A percentile compares a stretch with the other conserved stretches of the same genome.
Conservation (phyloP, 805 yeast species). For the Suhomyces xylopsoci region DNA sequence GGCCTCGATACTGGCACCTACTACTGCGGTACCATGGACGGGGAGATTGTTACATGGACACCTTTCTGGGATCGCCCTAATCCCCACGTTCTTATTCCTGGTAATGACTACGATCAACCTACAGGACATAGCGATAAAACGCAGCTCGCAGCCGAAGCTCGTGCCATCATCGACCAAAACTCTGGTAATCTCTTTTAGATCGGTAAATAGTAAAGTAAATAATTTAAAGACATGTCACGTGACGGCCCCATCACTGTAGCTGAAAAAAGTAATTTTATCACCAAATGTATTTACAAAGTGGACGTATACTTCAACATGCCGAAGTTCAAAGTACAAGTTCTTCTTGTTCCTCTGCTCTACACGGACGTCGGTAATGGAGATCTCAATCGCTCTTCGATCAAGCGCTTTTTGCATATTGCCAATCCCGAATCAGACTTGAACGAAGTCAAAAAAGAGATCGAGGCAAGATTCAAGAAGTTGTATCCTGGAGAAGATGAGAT, state of each 20-base stretch:
- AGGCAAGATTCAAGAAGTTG: conserved; percentile 53
- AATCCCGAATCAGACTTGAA: conserved; percentile 44
- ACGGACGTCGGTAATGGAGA: conserved; percentile 18
- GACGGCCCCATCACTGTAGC: neutral
- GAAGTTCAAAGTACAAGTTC: conserved; percentile 30
- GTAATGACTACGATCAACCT: neutral
- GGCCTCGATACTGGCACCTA: conserved; percentile 46
- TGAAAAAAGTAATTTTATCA: neutral
- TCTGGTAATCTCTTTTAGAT: neutral
- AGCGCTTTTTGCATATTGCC: conserved; percentile 65
- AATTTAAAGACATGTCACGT: neutral
- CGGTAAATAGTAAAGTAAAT: neutral
- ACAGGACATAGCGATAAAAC: neutral
- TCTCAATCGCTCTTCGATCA: conserved; percentile 21
- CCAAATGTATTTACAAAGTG: neutral
- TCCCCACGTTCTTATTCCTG: conserved; percentile 1
- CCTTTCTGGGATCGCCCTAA: conserved; percentile 11
- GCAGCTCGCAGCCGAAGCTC: conserved; percentile 9
- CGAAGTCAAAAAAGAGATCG: conserved; percentile 52
- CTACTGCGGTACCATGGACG: conserved; percentile 65
- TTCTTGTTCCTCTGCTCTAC: conserved; percentile 27
- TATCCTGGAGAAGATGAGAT: conserved; percentile 63
- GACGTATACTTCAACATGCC: neutral
- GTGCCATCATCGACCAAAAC: conserved; percentile 3
- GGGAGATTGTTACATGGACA: conserved; percentile 59